These are phyloP conservation scores for Solanum lycopersicoides DNA, from an alignment of 257 asterid genomes.

Conservation along the genomic window DNA sequence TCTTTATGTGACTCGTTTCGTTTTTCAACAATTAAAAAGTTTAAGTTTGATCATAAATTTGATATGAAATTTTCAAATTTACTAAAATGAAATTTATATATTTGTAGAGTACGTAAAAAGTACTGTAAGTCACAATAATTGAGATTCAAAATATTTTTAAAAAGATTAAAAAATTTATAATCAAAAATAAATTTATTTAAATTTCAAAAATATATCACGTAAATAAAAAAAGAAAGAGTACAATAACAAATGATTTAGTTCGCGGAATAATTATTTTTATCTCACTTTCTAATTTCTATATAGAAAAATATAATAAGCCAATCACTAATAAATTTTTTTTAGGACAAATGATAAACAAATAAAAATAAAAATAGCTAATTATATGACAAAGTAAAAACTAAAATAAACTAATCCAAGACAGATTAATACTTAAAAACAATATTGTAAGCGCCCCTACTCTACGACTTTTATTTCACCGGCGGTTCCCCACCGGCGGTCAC, in stretches of 20 bases:
- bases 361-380: neutral
- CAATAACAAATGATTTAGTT: no score
- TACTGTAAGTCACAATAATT: no score
- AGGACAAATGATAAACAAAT: neutral
- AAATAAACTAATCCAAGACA: neutral
- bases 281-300: neutral
- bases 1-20: rapidly evolving
- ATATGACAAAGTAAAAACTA: neutral
- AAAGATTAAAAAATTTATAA: no score
- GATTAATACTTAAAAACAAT: no score
- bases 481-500: neutral
- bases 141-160: no score
- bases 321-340: no score
- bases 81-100: no score
- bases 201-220: no score
- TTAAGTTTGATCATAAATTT: rapidly evolving
- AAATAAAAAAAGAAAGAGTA: rapidly evolving
- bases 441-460: neutral
- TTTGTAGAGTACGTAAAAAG: no score
- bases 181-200: rapidly evolving
- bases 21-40: no score
- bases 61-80: no score
- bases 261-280: no score
- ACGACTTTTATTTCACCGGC: neutral
- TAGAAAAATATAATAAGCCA: neutral